These are phyloP conservation scores for Pseudoturritis turrita DNA, from an alignment of 345 rosid species.

Conservation along the genomic window DNA sequence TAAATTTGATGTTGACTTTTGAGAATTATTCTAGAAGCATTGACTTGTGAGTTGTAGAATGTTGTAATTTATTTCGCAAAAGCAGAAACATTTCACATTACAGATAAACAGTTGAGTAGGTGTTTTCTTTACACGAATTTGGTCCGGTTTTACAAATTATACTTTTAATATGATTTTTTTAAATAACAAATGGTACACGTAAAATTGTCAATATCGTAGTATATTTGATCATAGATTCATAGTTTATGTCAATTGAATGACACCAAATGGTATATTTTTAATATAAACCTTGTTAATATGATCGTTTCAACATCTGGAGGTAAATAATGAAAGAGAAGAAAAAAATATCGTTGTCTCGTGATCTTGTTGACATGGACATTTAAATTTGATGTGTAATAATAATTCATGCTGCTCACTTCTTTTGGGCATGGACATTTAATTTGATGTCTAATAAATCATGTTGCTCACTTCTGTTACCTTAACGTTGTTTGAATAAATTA, in stretches of 20 bases:
- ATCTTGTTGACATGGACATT: background rate
- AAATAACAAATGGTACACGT: background rate
- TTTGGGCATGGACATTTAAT: background rate
- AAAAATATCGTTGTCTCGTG: background rate
- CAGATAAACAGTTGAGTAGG: background rate
- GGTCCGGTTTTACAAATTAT: background rate
- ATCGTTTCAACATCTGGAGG: background rate
- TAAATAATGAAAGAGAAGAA: background rate
- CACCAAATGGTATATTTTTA: too few species aligned
- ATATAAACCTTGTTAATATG: too few species aligned
- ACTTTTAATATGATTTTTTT: background rate
- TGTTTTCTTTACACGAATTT: background rate
- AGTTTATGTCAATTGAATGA: too few species aligned
- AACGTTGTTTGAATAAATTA: background rate
- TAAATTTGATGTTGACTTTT: background rate
- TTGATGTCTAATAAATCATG: background rate
- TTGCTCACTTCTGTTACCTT: background rate
- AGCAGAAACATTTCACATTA: background rate
- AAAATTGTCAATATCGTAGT: too few species aligned
- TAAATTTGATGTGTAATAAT: background rate
- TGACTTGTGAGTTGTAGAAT: background rate
- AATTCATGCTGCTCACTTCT: background rate
- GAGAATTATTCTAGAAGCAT: slow-evolving; percentile 6
- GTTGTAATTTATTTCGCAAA: background rate
- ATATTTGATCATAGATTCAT: too few species aligned